Percentiles rank a stretch among this genome's conserved stretches.
phyloP scores from a whole-genome alignment of 2,329 filamentous ascomycete species.

The Ceratocystiopsis brevicomis region DNA sequence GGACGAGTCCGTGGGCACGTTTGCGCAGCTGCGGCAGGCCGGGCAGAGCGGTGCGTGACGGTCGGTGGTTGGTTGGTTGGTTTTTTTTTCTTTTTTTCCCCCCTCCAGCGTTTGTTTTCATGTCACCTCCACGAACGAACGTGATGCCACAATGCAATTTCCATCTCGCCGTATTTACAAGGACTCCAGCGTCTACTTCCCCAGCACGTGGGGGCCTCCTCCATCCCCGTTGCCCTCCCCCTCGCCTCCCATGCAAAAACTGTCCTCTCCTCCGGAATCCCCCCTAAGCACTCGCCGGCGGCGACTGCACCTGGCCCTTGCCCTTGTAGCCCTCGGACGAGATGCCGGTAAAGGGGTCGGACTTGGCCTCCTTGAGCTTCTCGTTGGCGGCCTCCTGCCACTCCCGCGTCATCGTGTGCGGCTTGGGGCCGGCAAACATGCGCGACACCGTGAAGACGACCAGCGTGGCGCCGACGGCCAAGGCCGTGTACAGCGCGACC shows the following conservation, averaged over 20 bases:
- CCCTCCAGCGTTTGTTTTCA: not conserved
- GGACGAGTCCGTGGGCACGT: conserved; percentile 6
- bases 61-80: not conserved
- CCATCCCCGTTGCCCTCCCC: too few species aligned
- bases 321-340: conserved; percentile 61
- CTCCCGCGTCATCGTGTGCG: conserved; percentile 86
- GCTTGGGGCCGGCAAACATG: conserved; percentile 49
- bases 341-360: conserved; percentile 75
- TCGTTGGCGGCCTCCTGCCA: conserved; percentile 94
- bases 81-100: not conserved
- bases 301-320: conserved; percentile 59
- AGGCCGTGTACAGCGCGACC: conserved; percentile 52
- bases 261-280: too few species aligned
- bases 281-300: conserved; percentile 16
- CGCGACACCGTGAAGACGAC: conserved; percentile 57
- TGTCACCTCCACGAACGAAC: too few species aligned
- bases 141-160: too few species aligned
- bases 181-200: too few species aligned
- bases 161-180: too few species aligned
- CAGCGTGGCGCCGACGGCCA: conserved; percentile 48
- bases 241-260: too few species aligned
- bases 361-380: conserved; percentile 69
- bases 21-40: conserved; percentile 26
- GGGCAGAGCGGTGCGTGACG: conserved; percentile 27
- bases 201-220: too few species aligned